Conservation (phyloP, 2,329 filamentous ascomycete species). For the Beauveria scarabaeidicola region DNA sequence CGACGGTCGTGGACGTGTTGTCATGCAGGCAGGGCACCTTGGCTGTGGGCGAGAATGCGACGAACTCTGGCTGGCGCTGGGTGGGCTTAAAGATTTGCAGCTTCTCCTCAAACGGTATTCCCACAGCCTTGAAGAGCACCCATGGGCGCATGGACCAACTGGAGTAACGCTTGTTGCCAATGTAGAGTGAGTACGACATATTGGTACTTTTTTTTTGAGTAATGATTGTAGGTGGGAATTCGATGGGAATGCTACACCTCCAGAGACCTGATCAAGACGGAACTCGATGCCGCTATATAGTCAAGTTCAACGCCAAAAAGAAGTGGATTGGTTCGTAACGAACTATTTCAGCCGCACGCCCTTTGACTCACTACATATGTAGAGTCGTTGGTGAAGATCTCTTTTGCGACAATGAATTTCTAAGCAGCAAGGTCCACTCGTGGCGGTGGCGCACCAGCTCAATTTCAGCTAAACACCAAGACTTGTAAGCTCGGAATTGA, state of each 20-base stretch:
- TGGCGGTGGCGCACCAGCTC: background rate
- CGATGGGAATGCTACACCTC: background rate
- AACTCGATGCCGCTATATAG: background rate
- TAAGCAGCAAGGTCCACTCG: conserved; percentile 2
- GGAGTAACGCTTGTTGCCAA: conserved; percentile 37
- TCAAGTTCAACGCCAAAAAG: background rate
- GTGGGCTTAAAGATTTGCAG: conserved; percentile 26
- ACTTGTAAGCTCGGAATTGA: no score
- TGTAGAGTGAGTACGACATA: conserved; percentile 32
- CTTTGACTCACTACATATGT: background rate
- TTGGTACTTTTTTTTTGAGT: background rate
- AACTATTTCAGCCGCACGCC: conserved; percentile 5
- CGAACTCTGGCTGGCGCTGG: conserved; percentile 26
- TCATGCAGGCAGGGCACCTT: conserved; percentile 35
- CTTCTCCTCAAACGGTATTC: conserved; percentile 33
- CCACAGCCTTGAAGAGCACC: conserved; percentile 35
- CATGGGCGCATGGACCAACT: conserved; percentile 39
- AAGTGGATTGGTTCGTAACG: background rate
- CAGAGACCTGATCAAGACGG: background rate
- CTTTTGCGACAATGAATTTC: background rate
- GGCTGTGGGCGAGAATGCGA: conserved; percentile 30
- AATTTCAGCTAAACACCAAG: background rate
- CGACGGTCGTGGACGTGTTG: conserved; percentile 19
- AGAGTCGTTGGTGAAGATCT: background rate
- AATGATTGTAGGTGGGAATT: background rate